These are phyloP conservation scores for Nyctanthes arbortristis DNA, from an alignment of 257 asterid species.

Conservation along the genomic window DNA sequence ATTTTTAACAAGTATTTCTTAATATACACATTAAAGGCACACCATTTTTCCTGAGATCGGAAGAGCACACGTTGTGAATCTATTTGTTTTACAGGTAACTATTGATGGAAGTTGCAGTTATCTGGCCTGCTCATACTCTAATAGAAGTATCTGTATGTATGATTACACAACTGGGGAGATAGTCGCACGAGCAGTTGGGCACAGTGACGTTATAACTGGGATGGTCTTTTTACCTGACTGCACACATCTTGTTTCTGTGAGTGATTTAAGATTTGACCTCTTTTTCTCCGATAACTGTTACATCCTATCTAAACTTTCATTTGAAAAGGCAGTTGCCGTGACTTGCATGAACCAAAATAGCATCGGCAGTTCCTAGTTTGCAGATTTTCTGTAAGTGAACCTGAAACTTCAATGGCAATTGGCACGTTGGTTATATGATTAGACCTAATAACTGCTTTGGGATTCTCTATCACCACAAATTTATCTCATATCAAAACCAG, in stretches of 20 bases:
- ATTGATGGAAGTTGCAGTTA: conserved; percentile 63
- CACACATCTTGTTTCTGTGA: conserved; percentile 69
- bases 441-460: too few species aligned
- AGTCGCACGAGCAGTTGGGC: conserved; percentile 72
- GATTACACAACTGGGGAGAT: conserved; percentile 55
- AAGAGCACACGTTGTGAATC: conserved; percentile 19
- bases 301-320: not conserved
- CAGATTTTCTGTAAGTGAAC: too few species aligned
- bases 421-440: too few species aligned
- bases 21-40: conserved; percentile 2
- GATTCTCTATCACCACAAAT: too few species aligned
- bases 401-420: too few species aligned
- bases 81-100: conserved; percentile 45
- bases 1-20: not conserved
- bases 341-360: not conserved
- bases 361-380: too few species aligned
- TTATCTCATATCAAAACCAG: too few species aligned
- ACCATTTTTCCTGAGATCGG: conserved; percentile 19
- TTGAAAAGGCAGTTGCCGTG: not conserved
- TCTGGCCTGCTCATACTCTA: conserved; percentile 59
- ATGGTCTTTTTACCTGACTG: conserved; percentile 63
- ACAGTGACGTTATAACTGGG: conserved; percentile 58
- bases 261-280: conserved; percentile 21
- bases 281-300: conserved; percentile 9
- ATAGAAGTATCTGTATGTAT: conserved; percentile 53